Evolutionary conservation across 176 grass and related monocot genomes (phyloP), one percentile per base, ranked within the genome.

Genomic region (Alloteropsis semialata): DNA sequence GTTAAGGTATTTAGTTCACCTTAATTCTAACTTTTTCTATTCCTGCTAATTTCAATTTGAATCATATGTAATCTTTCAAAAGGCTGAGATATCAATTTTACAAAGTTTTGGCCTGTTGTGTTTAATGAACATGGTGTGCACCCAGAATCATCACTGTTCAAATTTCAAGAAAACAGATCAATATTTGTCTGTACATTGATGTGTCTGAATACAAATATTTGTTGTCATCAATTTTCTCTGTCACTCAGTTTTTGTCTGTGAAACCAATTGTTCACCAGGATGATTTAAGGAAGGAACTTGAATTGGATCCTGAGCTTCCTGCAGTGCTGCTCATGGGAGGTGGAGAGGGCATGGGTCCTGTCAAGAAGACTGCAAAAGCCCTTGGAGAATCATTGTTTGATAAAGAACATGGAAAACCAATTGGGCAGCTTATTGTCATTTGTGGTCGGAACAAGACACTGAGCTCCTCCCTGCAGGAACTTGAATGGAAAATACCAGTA

Each of bases 261-360:
- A 62, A 65, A 82, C 56, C 15, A 84, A 79, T 32, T 37, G 39
- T 0, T 75, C 25, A 44, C 61, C 88, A 98, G 93, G 89, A 88
- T 83, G 85, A 93, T 64, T 82, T 98, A 76, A 88, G 91, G 76
- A 85, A 62, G 75, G 96, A 98, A 49, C 87, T 98, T 84, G 87
- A 98, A 82, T 68, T 98, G 91, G 91, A 98, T 85, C 89, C 91
- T 53, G 89, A 93, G 54, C 80, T 98, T 81, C 91, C 93, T 74
- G 96, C 96, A 42, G 96, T 96, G 38, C 72, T 98, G 72, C 78
- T 98, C 57, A 98, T 98, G 96, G 96, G 96, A 72, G 96, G 96
- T 63, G 96, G 96, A 65, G 96, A 99, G 84, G 96, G 96, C 75
- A 99, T 99, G 96, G 96, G 96, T 72, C 96, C 96, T 59, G 96